phyloP scores from a whole-genome alignment of 2,329 filamentous ascomycete species.

The Aspergillus brasiliensis region DNA sequence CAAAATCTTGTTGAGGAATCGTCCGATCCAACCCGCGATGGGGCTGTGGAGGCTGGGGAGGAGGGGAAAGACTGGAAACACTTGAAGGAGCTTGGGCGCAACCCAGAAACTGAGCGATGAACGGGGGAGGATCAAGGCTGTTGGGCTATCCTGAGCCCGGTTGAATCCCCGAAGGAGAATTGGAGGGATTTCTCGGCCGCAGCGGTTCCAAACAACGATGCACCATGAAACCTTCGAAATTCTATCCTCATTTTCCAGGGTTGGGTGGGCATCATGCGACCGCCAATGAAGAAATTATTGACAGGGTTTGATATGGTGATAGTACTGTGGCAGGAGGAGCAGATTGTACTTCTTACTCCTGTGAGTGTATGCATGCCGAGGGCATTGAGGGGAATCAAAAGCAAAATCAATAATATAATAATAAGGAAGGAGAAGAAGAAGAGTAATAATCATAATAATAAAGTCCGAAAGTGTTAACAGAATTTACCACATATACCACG shows the following conservation, averaged over 20 bases:
- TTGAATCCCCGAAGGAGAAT: not conserved
- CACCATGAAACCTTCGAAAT: not conserved
- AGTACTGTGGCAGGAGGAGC: not conserved
- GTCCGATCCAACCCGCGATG: not conserved
- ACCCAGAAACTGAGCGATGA: not conserved
- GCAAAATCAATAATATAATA: too few relatives aligned
- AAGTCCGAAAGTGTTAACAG: too few relatives aligned
- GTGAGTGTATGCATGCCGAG: not conserved
- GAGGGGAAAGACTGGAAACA: not conserved
- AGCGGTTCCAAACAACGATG: not conserved
- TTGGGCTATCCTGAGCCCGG: not conserved
- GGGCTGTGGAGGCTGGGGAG: not conserved
- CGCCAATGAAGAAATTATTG: not conserved
- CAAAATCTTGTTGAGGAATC: not conserved
- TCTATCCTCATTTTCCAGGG: not conserved
- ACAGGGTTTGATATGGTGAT: not conserved
- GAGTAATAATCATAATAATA: too few relatives aligned
- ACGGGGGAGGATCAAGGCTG: not conserved
- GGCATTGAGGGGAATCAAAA: too few relatives aligned
- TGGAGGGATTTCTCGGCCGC: slow-evolving; percentile 5
- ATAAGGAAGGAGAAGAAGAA: too few relatives aligned
- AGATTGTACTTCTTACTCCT: not conserved
- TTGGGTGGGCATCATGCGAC: not conserved
- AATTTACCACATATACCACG: too few relatives aligned
- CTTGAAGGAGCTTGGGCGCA: slow-evolving; percentile 6